Conservation (phyloP, 768 basidiomycete species). For the Chiua virens region DNA sequence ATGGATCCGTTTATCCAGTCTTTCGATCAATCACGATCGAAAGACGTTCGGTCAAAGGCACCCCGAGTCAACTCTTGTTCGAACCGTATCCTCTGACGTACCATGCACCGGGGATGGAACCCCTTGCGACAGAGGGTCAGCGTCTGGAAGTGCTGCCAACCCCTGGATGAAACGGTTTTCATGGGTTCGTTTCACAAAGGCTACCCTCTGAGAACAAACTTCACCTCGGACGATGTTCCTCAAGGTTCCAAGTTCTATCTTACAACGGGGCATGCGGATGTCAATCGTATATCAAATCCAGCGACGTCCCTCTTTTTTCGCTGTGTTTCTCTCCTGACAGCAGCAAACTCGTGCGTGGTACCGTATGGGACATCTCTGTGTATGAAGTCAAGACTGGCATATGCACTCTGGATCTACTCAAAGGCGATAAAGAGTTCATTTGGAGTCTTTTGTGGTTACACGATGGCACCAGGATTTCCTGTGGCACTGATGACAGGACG, state of each 20-base stretch:
- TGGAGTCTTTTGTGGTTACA: too few relatives aligned
- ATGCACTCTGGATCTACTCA: too few relatives aligned
- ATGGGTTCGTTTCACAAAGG: conserved; percentile 53
- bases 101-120: conserved; percentile 99
- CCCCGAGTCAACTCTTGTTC: conserved; percentile 63
- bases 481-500: too few relatives aligned
- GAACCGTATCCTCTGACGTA: conserved; percentile 96
- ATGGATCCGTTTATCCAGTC: conserved; percentile 82
- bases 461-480: too few relatives aligned
- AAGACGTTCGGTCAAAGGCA: conserved; percentile 35
- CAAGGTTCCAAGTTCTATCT: conserved; percentile 86
- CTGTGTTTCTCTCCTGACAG: too few relatives aligned
- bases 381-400: too few relatives aligned
- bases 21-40: conserved; percentile 39
- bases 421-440: too few relatives aligned
- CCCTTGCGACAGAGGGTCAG: conserved; percentile 88
- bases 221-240: conserved; percentile 6
- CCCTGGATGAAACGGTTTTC: conserved; percentile 86
- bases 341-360: too few relatives aligned
- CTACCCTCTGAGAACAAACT: background rate
- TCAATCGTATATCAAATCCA: too few relatives aligned
- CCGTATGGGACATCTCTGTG: too few relatives aligned
- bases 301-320: too few relatives aligned
- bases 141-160: conserved; percentile 93
- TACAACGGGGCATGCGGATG: conserved; percentile 90